Conservation (phyloP, 192 early-diverging fungal genomes). For the Funneliformis geosporum region DNA sequence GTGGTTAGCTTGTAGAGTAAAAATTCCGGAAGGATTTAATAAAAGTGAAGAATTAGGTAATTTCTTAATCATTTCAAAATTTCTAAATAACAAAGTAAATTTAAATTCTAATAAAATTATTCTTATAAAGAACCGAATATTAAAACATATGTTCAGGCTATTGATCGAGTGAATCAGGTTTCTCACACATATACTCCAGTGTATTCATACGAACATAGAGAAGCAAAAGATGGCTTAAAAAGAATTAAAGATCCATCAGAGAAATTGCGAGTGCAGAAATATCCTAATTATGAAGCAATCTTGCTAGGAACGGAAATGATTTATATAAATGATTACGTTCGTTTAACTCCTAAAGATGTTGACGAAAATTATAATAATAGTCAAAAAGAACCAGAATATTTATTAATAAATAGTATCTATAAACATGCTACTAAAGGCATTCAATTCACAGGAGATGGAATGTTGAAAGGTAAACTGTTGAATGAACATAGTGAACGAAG, state of each 20-base stretch:
- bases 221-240: neutral
- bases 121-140: neutral
- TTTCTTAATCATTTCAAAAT: neutral
- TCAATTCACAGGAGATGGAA: slow-evolving; percentile 15
- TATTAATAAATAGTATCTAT: neutral
- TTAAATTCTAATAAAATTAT: neutral
- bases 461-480: neutral
- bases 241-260: neutral
- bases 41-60: neutral
- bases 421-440: slow-evolving; percentile 6
- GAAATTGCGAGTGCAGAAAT: neutral
- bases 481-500: neutral
- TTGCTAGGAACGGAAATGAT: slow-evolving; percentile 2
- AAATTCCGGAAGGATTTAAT: neutral
- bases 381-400: neutral
- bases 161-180: neutral
- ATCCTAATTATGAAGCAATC: neutral
- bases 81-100: neutral
- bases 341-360: neutral
- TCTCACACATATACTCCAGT: neutral
- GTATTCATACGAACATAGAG: neutral
- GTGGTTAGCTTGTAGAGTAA: neutral
- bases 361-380: neutral
- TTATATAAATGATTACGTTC: slow-evolving; percentile 1
- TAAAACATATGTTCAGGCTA: neutral